Conservation (phyloP, 2,329 filamentous ascomycete species). For the Alternaria ethzedia region DNA sequence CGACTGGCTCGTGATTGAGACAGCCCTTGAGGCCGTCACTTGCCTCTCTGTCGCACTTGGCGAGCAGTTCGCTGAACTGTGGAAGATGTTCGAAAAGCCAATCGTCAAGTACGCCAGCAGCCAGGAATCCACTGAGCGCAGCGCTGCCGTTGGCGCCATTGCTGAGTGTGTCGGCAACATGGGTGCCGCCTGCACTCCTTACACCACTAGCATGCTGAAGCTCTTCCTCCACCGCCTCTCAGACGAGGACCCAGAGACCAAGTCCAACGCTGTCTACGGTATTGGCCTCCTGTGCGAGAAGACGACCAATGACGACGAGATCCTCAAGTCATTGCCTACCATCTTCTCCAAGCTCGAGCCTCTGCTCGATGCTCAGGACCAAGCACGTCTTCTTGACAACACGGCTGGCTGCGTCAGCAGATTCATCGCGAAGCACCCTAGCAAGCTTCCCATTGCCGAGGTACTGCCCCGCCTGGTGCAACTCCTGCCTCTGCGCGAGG, state of each 20-base stretch:
- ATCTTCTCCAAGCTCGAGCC: slow-evolving; percentile 88
- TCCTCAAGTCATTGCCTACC: slow-evolving; percentile 75
- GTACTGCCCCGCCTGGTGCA: slow-evolving; percentile 81
- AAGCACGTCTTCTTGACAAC: slow-evolving; percentile 88
- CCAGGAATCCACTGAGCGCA: slow-evolving; percentile 84
- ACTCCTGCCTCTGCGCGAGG: slow-evolving; percentile 85
- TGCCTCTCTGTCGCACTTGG: slow-evolving; percentile 85
- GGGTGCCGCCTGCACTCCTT: slow-evolving; percentile 79
- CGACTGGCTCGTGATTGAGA: slow-evolving; percentile 96
- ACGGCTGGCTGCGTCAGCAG: slow-evolving; percentile 88
- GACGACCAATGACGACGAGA: slow-evolving; percentile 75
- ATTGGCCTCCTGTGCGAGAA: slow-evolving; percentile 83
- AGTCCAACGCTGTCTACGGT: slow-evolving; percentile 94
- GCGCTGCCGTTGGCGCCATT: slow-evolving; percentile 87
- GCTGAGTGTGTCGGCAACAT: slow-evolving; percentile 90
- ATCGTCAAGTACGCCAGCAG: slow-evolving; percentile 87
- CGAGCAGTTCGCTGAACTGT: slow-evolving; percentile 80
- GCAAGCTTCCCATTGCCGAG: slow-evolving; percentile 78
- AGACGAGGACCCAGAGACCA: slow-evolving; percentile 89
- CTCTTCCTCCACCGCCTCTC: slow-evolving; percentile 83
- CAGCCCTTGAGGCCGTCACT: slow-evolving; percentile 87
- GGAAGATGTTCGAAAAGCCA: slow-evolving; percentile 95
- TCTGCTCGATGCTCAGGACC: slow-evolving; percentile 76
- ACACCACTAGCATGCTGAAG: slow-evolving; percentile 77
- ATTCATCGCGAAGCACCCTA: slow-evolving; percentile 90